Percentiles rank a stretch among this genome's conserved stretches.
These are phyloP conservation scores for Auriscalpium microsporum DNA, from an alignment of 768 basidiomycete genomes.

Conservation along the genomic window DNA sequence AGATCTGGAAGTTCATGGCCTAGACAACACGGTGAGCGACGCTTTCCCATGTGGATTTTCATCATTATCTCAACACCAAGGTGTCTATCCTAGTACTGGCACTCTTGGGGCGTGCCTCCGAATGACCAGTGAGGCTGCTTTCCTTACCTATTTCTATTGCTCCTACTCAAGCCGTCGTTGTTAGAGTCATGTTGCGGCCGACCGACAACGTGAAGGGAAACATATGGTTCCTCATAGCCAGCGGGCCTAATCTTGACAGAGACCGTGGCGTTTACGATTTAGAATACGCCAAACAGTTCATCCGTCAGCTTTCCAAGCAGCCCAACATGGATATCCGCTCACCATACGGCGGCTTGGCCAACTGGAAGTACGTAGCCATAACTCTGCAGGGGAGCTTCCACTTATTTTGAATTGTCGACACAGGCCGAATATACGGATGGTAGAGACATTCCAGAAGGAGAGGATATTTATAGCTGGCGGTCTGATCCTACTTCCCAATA, in stretches of 20 bases:
- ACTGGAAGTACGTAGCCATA: neutral
- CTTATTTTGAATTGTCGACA: neutral
- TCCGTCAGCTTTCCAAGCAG: neutral
- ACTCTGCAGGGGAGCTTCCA: neutral
- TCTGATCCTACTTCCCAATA: conserved; percentile 1
- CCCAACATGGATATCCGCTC: neutral
- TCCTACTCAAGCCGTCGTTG: neutral
- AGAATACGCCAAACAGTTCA: neutral
- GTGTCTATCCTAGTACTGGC: neutral
- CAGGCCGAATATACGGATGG: conserved; percentile 14
- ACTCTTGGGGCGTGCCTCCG: neutral
- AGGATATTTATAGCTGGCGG: conserved; percentile 14
- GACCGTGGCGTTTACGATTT: neutral
- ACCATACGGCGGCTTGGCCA: neutral
- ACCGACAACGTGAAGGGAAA: neutral
- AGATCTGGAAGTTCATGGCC: neutral
- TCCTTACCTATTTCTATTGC: neutral
- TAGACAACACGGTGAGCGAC: neutral
- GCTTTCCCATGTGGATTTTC: neutral
- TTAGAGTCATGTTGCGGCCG: neutral
- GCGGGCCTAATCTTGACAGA: neutral
- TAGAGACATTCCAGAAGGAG: conserved; percentile 7
- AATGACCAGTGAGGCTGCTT: neutral
- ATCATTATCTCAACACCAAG: neutral
- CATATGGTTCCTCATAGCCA: neutral